Base-by-base conservation (phyloP, 2,329 filamentous ascomycete genomes). In the Chalara sp. region DNA sequence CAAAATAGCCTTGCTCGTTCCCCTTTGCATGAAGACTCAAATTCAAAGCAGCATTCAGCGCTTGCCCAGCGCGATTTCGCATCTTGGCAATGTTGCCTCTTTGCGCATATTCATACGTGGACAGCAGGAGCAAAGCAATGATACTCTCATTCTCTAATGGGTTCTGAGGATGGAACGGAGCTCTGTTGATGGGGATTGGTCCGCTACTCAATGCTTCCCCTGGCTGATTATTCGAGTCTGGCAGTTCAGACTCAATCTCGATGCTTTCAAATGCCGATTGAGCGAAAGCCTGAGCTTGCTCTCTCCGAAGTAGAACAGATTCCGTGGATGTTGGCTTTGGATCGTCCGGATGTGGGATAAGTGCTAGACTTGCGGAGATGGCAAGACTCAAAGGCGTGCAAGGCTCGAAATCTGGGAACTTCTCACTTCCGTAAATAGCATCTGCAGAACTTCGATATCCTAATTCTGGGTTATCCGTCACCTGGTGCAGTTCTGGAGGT, bases 1-100 rank as follows among this genome's bases (percentile, higher is more conserved):
- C 63, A 53, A 67, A 75, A 39, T 63, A 60, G 41, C 72, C 69
- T 33, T 72, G 67, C 6, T 63, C 62, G 5, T 67, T 63, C 5
- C 58, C 64, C 44, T 64, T 67, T 11, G 60, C 62, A 58, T 78
- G 74, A 1, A 78, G 62, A 5, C 64, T 68, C 29, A 73, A 57
- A 32, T 67, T 68, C 67, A 76, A 73, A 6, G 74, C 74, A 12
- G 69, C 59, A 53, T 73, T 66, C 37, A 78, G 57, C 3, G 75
- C 75, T 50, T 75, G 70, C 0, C 72, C 72, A 1, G 74, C 70
- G 48, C 75, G 67, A 50, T 67, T 70, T 49, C 70, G 67, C 73
- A 77, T 76, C 59, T 76, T 77, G 53, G 73, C 72, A 54, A 78
- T 62, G 56, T 78, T 78, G 1, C 75, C 75, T 5, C 75, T 67